These are phyloP conservation scores for Schizonepeta tenuifolia DNA, from an alignment of 257 asterid genomes.

Conservation along the genomic window DNA sequence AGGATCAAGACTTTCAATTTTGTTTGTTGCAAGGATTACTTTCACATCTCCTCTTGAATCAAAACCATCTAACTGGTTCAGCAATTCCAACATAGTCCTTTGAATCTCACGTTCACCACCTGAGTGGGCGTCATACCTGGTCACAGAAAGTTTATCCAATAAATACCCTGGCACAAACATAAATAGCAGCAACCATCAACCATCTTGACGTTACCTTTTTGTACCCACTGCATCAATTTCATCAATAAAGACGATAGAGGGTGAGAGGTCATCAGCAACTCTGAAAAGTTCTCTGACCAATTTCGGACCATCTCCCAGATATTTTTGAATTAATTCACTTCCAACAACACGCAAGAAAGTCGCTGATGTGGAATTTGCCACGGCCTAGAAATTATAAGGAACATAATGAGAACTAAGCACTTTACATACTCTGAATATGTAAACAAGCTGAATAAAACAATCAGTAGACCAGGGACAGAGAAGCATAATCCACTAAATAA, in stretches of 20 bases:
- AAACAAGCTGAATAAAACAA: slow-evolving; percentile 5
- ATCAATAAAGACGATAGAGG: slow-evolving; percentile 91
- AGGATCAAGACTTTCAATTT: slow-evolving; percentile 73
- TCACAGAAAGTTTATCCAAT: slow-evolving; percentile 11
- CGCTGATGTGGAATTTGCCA: slow-evolving; percentile 96
- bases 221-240: slow-evolving; percentile 97
- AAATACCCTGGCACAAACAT: slow-evolving; percentile 7
- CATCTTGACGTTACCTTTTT: slow-evolving; percentile 55
- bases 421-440: neutral
- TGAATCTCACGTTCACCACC: slow-evolving; percentile 99
- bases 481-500: neutral
- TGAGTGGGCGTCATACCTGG: slow-evolving; percentile 90
- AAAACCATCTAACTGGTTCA: slow-evolving; percentile 91
- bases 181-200: neutral
- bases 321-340: slow-evolving; percentile 87
- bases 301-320: slow-evolving; percentile 96
- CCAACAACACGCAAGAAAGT: slow-evolving; percentile 97
- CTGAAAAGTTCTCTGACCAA: slow-evolving; percentile 94
- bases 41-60: slow-evolving; percentile 96
- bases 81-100: slow-evolving; percentile 91
- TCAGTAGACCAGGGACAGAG: neutral
- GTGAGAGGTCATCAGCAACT: slow-evolving; percentile 96
- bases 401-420: slow-evolving; percentile 17
- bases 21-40: slow-evolving; percentile 91
- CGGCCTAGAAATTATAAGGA: slow-evolving; percentile 56